Conservation (phyloP, 2,329 filamentous ascomycete genomes). For the Colletotrichum karsti region DNA sequence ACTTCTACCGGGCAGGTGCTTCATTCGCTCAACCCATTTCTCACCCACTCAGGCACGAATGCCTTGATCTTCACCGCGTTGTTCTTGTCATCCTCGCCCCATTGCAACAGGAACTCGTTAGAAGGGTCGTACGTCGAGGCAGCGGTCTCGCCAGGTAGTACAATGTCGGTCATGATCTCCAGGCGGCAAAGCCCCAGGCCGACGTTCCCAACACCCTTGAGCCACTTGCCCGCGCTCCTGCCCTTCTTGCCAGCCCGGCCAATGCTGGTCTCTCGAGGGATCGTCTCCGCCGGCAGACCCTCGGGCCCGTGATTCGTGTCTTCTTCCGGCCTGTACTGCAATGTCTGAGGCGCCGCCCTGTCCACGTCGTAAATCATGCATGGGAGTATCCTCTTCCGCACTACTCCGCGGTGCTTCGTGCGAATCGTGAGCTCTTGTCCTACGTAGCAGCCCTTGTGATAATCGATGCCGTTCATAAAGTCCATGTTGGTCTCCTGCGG, state of each 20-base stretch:
- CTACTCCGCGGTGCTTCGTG: conserved; percentile 92
- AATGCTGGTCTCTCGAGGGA: conserved; percentile 58
- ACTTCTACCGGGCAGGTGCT: conserved; percentile 20
- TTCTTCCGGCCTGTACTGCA: conserved; percentile 56
- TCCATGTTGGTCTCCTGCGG: conserved; percentile 94
- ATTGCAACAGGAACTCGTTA: conserved; percentile 34
- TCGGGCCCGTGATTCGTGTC: conserved; percentile 34
- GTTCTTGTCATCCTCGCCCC: conserved; percentile 38
- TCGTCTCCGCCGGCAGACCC: conserved; percentile 41
- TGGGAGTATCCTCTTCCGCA: conserved; percentile 89
- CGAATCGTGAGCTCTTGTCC: conserved; percentile 97
- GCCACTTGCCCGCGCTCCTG: conserved; percentile 82
- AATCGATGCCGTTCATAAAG: conserved; percentile 85
- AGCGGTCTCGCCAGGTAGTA: conserved; percentile 72
- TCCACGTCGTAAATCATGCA: conserved; percentile 72
- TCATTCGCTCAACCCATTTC: conserved; percentile 46
- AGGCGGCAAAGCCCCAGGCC: conserved; percentile 88
- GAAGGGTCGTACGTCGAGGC: conserved; percentile 69
- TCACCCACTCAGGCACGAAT: conserved; percentile 83
- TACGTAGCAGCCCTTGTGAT: conserved; percentile 95
- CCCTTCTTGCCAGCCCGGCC: conserved; percentile 62
- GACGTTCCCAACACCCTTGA: conserved; percentile 82
- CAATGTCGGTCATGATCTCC: conserved; percentile 88
- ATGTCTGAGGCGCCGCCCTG: conserved; percentile 42
- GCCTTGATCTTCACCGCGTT: conserved; percentile 71